phyloP scores from a whole-genome alignment of 495 filamentous ascomycete genomes.

The Neurospora africana region DNA sequence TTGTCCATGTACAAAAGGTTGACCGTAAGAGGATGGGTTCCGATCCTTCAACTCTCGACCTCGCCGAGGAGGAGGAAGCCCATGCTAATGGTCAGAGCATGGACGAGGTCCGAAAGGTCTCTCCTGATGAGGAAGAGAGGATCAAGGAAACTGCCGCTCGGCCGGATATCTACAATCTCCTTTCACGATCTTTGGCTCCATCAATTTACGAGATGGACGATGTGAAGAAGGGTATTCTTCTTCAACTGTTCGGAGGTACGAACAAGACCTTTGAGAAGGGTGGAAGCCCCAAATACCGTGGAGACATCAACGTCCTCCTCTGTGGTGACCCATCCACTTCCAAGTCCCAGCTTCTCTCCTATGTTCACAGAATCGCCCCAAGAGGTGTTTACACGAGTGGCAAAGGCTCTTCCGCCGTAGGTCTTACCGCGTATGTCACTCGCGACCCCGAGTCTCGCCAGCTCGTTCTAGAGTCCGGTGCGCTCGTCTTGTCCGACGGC shows the following conservation, averaged over 20 bases:
- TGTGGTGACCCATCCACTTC: slow-evolving; percentile 95
- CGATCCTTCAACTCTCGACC: slow-evolving; percentile 71
- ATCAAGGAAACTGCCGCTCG: slow-evolving; percentile 74
- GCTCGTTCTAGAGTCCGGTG: slow-evolving; percentile 92
- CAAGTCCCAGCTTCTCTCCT: slow-evolving; percentile 88
- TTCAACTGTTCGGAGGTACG: slow-evolving; percentile 96
- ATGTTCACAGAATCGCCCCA: slow-evolving; percentile 95
- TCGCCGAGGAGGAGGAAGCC: slow-evolving; percentile 57
- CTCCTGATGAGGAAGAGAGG: slow-evolving; percentile 82
- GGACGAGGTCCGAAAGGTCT: slow-evolving; percentile 72
- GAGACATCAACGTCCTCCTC: slow-evolving; percentile 93
- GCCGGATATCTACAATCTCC: slow-evolving; percentile 85
- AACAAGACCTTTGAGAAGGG: slow-evolving; percentile 98
- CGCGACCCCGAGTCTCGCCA: slow-evolving; percentile 85
- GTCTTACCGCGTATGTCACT: slow-evolving; percentile 96
- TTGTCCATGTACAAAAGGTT: slow-evolving; percentile 89
- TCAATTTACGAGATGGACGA: slow-evolving; percentile 98
- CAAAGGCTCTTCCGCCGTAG: slow-evolving; percentile 93
- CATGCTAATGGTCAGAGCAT: slow-evolving; percentile 67
- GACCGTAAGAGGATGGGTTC: slow-evolving; percentile 89
- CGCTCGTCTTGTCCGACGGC: slow-evolving; percentile 88
- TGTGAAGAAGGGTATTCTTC: slow-evolving; percentile 93
- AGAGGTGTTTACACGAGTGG: slow-evolving; percentile 95
- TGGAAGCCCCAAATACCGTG: slow-evolving; percentile 87
- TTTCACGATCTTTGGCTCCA: slow-evolving; percentile 84